phyloP scores from a whole-genome alignment of 2,329 filamentous ascomycete species.

The Penicillium paneum region DNA sequence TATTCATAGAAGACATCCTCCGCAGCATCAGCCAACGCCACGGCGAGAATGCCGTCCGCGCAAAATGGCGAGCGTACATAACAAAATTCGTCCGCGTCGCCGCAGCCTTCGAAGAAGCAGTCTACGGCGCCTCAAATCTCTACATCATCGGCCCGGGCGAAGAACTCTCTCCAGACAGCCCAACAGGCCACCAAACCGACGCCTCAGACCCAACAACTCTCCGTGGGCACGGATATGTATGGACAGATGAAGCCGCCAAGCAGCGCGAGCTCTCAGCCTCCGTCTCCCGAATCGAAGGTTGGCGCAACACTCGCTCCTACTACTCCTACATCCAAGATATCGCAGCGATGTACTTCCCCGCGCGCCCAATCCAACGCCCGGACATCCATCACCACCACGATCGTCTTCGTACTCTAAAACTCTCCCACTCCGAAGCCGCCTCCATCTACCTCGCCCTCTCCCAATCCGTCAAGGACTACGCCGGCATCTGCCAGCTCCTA shows the following conservation, averaged over 20 bases:
- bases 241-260: slow-evolving; percentile 78
- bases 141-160: slow-evolving; percentile 75
- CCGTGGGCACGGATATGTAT: slow-evolving; percentile 89
- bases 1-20: slow-evolving; percentile 84
- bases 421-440: slow-evolving; percentile 70
- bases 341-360: slow-evolving; percentile 39
- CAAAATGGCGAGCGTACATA: slow-evolving; percentile 95
- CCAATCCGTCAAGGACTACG: slow-evolving; percentile 72
- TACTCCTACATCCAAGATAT: slow-evolving; percentile 84
- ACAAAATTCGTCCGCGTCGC: slow-evolving; percentile 88
- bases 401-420: slow-evolving; percentile 75
- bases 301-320: slow-evolving; percentile 92
- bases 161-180: slow-evolving; percentile 51
- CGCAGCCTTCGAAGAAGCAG: slow-evolving; percentile 89
- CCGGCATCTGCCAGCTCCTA: slow-evolving; percentile 80
- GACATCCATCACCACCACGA: slow-evolving; percentile 93
- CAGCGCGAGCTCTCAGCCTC: slow-evolving; percentile 86
- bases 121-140: slow-evolving; percentile 88
- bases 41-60: slow-evolving; percentile 83
- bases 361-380: slow-evolving; percentile 40
- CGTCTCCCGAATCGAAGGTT: slow-evolving; percentile 89
- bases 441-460: slow-evolving; percentile 82
- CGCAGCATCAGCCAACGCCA: slow-evolving; percentile 80
- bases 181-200: slow-evolving; percentile 38
- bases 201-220: slow-evolving; percentile 51